Percentiles rank a stretch among this genome's conserved stretches.
phyloP scores from a whole-genome alignment of 768 basidiomycete species.

The Cytidiella melzeri region DNA sequence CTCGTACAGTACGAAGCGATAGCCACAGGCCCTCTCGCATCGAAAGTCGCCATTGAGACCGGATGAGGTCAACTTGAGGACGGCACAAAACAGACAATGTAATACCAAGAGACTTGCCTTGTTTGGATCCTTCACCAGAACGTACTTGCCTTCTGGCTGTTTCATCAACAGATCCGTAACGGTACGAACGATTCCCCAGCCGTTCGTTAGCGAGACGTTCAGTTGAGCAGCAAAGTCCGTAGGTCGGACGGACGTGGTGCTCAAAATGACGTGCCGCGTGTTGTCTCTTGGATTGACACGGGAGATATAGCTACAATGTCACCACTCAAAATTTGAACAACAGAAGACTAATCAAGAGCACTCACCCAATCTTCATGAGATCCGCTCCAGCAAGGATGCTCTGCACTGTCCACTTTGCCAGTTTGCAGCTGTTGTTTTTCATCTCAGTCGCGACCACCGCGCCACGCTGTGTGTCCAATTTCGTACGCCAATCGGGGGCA shows the following conservation, averaged over 20 bases:
- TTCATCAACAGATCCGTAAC: conserved; percentile 93
- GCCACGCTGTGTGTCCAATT: conserved; percentile 92
- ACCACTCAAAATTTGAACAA: too few species aligned
- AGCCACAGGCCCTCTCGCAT: too few species aligned
- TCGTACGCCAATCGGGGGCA: conserved; percentile 98
- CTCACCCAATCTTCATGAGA: conserved; percentile 93
- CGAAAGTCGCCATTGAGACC: too few species aligned
- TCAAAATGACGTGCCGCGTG: conserved; percentile 91
- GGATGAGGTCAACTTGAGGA: too few species aligned
- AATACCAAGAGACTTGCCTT: conserved; percentile 51
- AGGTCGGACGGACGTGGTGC: conserved; percentile 91
- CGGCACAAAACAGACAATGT: too few species aligned
- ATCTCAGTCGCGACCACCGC: conserved; percentile 99
- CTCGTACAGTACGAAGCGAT: too few species aligned
- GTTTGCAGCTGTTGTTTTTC: conserved; percentile 99
- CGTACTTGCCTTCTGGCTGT: conserved; percentile 97
- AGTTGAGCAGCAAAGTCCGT: conserved; percentile 92
- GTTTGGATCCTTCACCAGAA: conserved; percentile 96
- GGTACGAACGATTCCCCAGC: conserved; percentile 97
- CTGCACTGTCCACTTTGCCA: conserved; percentile 97
- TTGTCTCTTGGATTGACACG: conserved; percentile 92
- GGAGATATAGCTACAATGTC: conserved; percentile 74
- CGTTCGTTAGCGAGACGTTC: conserved; percentile 91
- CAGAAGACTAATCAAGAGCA: too few species aligned
- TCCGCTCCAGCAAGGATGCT: conserved; percentile 93